phyloP scores from a whole-genome alignment of 192 early-diverging fungal genomes.

The Martensiomyces pterosporus region DNA sequence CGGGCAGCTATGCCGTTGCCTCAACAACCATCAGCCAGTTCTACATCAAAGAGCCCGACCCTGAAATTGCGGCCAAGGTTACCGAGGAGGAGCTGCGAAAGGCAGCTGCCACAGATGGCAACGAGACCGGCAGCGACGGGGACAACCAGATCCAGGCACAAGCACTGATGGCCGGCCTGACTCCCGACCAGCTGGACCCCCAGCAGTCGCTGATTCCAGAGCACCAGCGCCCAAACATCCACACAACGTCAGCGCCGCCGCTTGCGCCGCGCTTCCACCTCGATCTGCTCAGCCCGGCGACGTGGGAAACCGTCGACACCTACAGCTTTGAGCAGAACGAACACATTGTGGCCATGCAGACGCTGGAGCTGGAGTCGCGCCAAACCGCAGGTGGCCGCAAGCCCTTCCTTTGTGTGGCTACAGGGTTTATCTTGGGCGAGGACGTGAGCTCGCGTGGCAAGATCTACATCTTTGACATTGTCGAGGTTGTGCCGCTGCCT shows the following conservation, averaged over 20 bases:
- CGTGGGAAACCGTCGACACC: slow-evolving; percentile 90
- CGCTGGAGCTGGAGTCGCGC: slow-evolving; percentile 76
- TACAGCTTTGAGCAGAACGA: slow-evolving; percentile 76
- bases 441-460: slow-evolving; percentile 86
- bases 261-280: slow-evolving; percentile 60
- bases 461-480: slow-evolving; percentile 89
- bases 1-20: slow-evolving; percentile 76
- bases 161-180: not conserved
- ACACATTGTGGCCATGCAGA: slow-evolving; percentile 72
- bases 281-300: slow-evolving; percentile 88
- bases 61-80: slow-evolving; percentile 42
- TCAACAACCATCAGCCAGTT: slow-evolving; percentile 66
- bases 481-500: slow-evolving; percentile 95
- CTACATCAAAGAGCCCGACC: slow-evolving; percentile 67
- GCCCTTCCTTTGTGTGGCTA: slow-evolving; percentile 82
- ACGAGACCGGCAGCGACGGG: not conserved
- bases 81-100: slow-evolving; percentile 12
- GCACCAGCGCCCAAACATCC: slow-evolving; percentile 30
- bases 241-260: slow-evolving; percentile 58
- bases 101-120: slow-evolving; percentile 1
- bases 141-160: not conserved
- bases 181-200: not conserved
- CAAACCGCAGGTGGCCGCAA: slow-evolving; percentile 84
- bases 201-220: slow-evolving; percentile 26
- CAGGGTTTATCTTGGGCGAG: slow-evolving; percentile 83